Conservation (phyloP, 352 stramenopile species). For the Pythium dissotocum region DNA sequence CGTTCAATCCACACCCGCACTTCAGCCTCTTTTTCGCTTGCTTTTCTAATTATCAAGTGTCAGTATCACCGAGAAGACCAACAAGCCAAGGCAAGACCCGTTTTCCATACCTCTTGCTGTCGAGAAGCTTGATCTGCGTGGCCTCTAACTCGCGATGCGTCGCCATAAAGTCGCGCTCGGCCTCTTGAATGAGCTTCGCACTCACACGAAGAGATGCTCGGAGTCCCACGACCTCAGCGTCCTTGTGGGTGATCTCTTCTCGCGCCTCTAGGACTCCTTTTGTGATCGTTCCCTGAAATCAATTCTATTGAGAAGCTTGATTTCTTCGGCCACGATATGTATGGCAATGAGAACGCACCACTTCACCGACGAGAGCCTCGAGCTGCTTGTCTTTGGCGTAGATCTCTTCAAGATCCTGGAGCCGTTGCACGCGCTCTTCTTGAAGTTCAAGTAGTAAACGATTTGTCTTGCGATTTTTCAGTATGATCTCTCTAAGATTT, state of each 20-base stretch:
- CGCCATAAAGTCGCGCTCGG: conserved; percentile 69
- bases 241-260: conserved; percentile 67
- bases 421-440: conserved; percentile 71
- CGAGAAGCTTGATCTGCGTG: conserved; percentile 66
- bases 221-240: conserved; percentile 64
- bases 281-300: conserved; percentile 39
- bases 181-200: conserved; percentile 74
- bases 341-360: conserved; percentile 32
- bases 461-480: conserved; percentile 73
- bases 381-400: conserved; percentile 80
- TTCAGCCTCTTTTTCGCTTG: conserved; percentile 53
- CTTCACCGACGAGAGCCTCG: conserved; percentile 55
- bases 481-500: conserved; percentile 51
- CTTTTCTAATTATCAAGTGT: conserved; percentile 29
- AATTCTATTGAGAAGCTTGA: not conserved
- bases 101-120: conserved; percentile 52
- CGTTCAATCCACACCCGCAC: conserved; percentile 72
- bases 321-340: too few relatives aligned
- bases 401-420: conserved; percentile 82
- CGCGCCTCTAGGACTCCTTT: conserved; percentile 47
- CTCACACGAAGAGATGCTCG: conserved; percentile 64
- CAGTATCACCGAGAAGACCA: not conserved
- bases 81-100: not conserved
- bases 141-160: conserved; percentile 68
- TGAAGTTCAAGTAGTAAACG: conserved; percentile 67